Base-by-base conservation (phyloP, 1,284 basidiomycete species). In the Sporisorium scitamineum region DNA sequence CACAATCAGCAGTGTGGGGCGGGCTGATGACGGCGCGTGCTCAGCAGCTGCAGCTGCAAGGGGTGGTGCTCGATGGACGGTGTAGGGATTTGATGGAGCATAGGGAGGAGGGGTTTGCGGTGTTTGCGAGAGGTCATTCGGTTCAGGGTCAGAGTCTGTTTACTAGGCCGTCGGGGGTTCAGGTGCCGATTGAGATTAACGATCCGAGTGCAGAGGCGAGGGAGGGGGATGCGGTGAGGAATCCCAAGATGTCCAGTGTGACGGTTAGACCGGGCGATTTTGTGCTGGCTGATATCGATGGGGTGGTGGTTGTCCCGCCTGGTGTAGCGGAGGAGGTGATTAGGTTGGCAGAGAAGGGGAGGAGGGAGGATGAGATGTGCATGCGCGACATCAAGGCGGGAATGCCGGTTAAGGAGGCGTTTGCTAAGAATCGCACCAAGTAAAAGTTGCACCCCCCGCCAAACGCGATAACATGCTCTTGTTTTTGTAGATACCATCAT, bases 21-120 rank as follows among this genome's bases (percentile, higher is more conserved):
- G 94, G 94, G 3, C 89, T 96, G 34, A 94, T 96, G 93, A 92
- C 93, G 1, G 91, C 92, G 0, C 91, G 93, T 18, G 93, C 94
- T 0, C 89, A 90, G 80, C 87, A 89, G 14, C 89, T 91, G 45
- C 89, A 89, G 24, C 90, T 90, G 5, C 86, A 88, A 18, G 94
- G 93, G 7, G 92, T 93, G 37, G 88, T 96, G 53, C 91, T 96
- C 60, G 86, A 87, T 53, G 94, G 94, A 2, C 89, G 93, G 13
- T 93, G 92, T 86, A 89, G 94, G 72, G 94, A 96, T 85, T 84
- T 94, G 13, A 87, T 88, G 3, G 94, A 96, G 85, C 92, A 94
- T 78, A 89, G 90, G 45, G 87, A 87, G 4, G 87, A 90, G 4
- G 86, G 86, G 1, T 94, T 95, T 79, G 55, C 71, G 0, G 79